Percentiles rank a stretch among this genome's conserved stretches.
phyloP scores from a whole-genome alignment of 2,329 filamentous ascomycete species.

The Scopulariopsis brevicaulis region DNA sequence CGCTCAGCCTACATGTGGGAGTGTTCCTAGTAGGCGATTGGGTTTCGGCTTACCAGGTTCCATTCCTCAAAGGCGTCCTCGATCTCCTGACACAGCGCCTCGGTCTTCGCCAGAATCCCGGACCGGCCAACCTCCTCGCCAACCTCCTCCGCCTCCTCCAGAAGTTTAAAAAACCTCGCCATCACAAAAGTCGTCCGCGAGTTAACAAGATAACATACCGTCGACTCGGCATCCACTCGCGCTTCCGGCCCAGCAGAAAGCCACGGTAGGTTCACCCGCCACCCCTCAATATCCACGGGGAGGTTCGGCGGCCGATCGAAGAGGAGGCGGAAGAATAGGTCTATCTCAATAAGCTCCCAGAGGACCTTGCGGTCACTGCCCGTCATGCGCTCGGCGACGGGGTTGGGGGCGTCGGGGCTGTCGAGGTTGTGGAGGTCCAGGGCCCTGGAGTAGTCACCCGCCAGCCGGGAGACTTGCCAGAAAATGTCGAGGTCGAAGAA shows the following conservation, averaged over 20 bases:
- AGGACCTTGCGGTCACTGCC: slow-evolving; percentile 15
- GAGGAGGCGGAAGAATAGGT: slow-evolving; percentile 18
- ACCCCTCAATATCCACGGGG: slow-evolving; percentile 11
- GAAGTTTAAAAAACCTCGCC: neutral
- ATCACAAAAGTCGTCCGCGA: neutral
- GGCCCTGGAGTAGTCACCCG: slow-evolving; percentile 17
- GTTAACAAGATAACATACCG: neutral
- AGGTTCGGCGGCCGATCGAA: slow-evolving; percentile 17
- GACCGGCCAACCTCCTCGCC: neutral
- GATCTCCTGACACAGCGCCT: neutral
- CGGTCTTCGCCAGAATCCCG: neutral
- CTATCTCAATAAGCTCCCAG: slow-evolving; percentile 20
- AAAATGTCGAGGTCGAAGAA: slow-evolving; percentile 19
- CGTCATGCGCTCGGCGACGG: slow-evolving; percentile 20
- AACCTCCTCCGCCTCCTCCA: neutral
- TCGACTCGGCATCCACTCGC: slow-evolving; percentile 8
- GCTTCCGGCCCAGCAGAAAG: slow-evolving; percentile 12
- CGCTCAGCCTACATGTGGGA: too few species aligned
- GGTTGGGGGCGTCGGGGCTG: slow-evolving; percentile 32
- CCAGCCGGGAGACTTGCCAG: slow-evolving; percentile 17
- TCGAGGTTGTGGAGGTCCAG: slow-evolving; percentile 25
- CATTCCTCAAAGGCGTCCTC: neutral
- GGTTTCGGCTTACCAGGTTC: neutral
- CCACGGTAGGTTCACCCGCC: slow-evolving; percentile 21
- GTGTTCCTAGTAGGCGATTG: too few species aligned